These are phyloP conservation scores for Thielaviopsis euricoi DNA, from an alignment of 2,329 filamentous ascomycete species.

Conservation along the genomic window DNA sequence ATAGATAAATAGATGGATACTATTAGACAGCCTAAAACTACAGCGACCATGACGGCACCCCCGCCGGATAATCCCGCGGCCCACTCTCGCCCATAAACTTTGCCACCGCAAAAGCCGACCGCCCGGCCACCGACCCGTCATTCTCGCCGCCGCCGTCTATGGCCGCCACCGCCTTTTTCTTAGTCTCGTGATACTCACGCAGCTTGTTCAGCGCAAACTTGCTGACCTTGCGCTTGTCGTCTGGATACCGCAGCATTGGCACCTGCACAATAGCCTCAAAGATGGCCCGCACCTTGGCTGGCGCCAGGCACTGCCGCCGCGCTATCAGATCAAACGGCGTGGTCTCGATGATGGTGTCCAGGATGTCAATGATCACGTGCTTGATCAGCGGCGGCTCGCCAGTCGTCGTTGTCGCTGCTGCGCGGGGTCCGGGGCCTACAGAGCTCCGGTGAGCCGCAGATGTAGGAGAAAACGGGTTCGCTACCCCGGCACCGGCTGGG, in stretches of 20 bases:
- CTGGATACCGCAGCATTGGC: conserved; percentile 28
- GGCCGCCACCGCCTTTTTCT: conserved; percentile 19
- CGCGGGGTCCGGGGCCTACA: too few species aligned
- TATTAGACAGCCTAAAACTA: too few species aligned
- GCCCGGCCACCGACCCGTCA: not conserved
- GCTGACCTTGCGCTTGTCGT: conserved; percentile 24
- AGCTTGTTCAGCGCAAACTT: conserved; percentile 24
- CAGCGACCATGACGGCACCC: conserved; percentile 1
- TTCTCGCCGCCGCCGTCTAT: not conserved
- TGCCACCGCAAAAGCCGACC: conserved; percentile 1
- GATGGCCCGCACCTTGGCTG: conserved; percentile 29
- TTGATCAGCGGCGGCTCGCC: conserved; percentile 15
- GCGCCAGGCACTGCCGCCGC: conserved; percentile 24
- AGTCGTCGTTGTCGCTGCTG: not conserved
- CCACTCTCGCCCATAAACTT: conserved; percentile 10
- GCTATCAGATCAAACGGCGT: conserved; percentile 32
- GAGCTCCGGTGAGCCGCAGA: not conserved
- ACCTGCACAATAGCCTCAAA: conserved; percentile 32
- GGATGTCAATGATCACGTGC: conserved; percentile 30
- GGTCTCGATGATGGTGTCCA: conserved; percentile 28
- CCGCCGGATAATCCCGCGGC: conserved; percentile 8
- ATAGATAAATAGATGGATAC: not conserved
- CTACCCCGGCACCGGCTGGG: too few species aligned
- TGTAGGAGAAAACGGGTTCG: too few species aligned
- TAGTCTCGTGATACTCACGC: conserved; percentile 26